These are phyloP conservation scores for Chalciporus sphaerocephalus DNA, from an alignment of 768 basidiomycete genomes.

Conservation along the genomic window DNA sequence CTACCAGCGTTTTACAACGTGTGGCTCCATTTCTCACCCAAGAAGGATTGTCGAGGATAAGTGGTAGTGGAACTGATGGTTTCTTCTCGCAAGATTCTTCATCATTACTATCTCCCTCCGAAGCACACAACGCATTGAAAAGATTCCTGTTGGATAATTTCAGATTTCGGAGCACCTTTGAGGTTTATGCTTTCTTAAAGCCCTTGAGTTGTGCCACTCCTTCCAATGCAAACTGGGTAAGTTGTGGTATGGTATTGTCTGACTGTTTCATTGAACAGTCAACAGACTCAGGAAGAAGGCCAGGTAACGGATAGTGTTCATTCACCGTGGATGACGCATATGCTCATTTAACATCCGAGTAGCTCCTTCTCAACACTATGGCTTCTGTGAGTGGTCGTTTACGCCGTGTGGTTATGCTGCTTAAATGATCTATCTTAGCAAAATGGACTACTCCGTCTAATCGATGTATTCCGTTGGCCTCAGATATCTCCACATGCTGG, in stretches of 20 bases:
- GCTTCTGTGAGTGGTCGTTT: slow-evolving; percentile 31
- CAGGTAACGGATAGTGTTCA: slow-evolving; percentile 37
- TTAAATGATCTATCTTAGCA: slow-evolving; percentile 29
- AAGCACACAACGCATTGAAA: slow-evolving; percentile 44
- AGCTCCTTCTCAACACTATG: slow-evolving; percentile 40
- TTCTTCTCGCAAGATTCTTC: slow-evolving; percentile 36
- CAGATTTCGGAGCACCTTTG: slow-evolving; percentile 37
- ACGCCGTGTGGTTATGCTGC: not conserved
- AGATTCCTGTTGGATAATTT: slow-evolving; percentile 42
- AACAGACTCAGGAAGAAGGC: slow-evolving; percentile 45
- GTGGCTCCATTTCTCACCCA: slow-evolving; percentile 45
- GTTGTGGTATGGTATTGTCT: slow-evolving; percentile 1
- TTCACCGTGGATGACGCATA: slow-evolving; percentile 2
- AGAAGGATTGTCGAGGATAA: slow-evolving; percentile 42
- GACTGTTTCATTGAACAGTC: not conserved
- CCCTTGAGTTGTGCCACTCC: slow-evolving; percentile 36
- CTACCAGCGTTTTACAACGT: slow-evolving; percentile 16
- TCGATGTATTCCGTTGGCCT: slow-evolving; percentile 46
- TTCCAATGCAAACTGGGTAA: slow-evolving; percentile 42
- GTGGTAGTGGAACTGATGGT: slow-evolving; percentile 39
- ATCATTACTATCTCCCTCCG: slow-evolving; percentile 38
- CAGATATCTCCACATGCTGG: slow-evolving; percentile 39
- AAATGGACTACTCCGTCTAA: slow-evolving; percentile 48
- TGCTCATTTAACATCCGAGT: slow-evolving; percentile 1
- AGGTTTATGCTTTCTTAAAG: slow-evolving; percentile 45